Base-by-base conservation (phyloP, 768 basidiomycete genomes). In the Mycena albidolilacea region DNA sequence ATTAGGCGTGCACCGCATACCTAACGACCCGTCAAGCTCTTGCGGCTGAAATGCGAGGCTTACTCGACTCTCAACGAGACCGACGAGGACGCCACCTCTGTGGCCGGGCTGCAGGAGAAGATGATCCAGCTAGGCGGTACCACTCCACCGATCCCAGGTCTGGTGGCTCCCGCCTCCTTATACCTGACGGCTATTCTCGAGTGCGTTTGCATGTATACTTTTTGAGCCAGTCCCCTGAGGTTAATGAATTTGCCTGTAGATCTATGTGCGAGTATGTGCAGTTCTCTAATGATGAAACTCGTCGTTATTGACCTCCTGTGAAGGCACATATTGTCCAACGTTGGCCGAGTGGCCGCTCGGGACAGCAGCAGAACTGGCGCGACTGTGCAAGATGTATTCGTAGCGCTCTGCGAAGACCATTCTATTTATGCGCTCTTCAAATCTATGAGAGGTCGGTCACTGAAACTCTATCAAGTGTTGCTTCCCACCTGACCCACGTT, bases 111-210 rank as follows among this genome's bases (percentile, higher is more conserved):
- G 65, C 87, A 89, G 74, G 91, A 92, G 64, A 87, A 88, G 50
- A 91, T 94, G 87, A 79, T 77, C 52, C 84, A 83, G 64, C 80
- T 86, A n/a, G 86, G 87, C 37, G 85, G 87, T 14, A 81, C 84
- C 14, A 73, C 81, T 14, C 84, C 90, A 41, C 89, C 91, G 21
- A 88, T 86, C 63, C 81, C 88, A 21, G 80, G 87, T 8, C 86
- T 93, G 10, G 81, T 97, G 35, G 91, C 93, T 10, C 95, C 95
- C 5, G 95, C 96, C 41, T 92, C 95, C 21, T 80, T 98, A 55
- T 98, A 97, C 85, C 87, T 97, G 63, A 97, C 97, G 3, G 96
- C 96, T 9, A 95, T 97, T 74, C 86, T 98, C 39, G 97, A 98
- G 96, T 97, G 81, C 85, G 96, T 89, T 50, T 70, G 67, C 46